Percentiles rank a stretch among this genome's conserved stretches.
These are phyloP conservation scores for Cephaloascus albidus DNA, from an alignment of 805 yeast species.

Conservation along the genomic window DNA sequence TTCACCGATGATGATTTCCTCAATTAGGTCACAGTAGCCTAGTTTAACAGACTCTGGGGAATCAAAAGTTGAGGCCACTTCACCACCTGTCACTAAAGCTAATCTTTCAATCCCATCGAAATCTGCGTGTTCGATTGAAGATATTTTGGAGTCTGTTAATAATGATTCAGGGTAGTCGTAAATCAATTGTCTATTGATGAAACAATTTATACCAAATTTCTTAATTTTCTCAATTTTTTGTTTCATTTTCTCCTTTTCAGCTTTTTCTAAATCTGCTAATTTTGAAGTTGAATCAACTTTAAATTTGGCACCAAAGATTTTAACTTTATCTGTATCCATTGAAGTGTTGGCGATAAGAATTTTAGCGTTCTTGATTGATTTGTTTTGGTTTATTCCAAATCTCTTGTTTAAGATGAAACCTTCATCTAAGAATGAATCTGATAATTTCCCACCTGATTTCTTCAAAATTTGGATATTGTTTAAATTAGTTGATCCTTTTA, in stretches of 20 bases:
- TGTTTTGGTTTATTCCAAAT: slow-evolving; percentile 94
- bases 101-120: slow-evolving; percentile 96
- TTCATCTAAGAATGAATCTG: slow-evolving; percentile 91
- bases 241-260: slow-evolving; percentile 91
- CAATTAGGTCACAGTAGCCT: slow-evolving; percentile 84
- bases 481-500: slow-evolving; percentile 79
- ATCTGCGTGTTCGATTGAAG: slow-evolving; percentile 96
- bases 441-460: slow-evolving; percentile 84
- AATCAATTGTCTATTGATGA: slow-evolving; percentile 92
- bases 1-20: slow-evolving; percentile 91
- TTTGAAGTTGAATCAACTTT: slow-evolving; percentile 93
- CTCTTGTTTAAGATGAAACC: slow-evolving; percentile 89
- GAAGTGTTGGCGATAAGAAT: slow-evolving; percentile 93
- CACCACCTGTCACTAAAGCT: slow-evolving; percentile 96
- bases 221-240: slow-evolving; percentile 81
- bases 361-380: slow-evolving; percentile 69
- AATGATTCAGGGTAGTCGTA: slow-evolving; percentile 98
- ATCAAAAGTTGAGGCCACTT: slow-evolving; percentile 94
- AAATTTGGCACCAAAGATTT: slow-evolving; percentile 95
- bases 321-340: slow-evolving; percentile 95
- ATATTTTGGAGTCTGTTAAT: slow-evolving; percentile 78
- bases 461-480: slow-evolving; percentile 91
- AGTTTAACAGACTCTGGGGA: slow-evolving; percentile 77
- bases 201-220: slow-evolving; percentile 78
- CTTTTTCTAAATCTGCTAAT: slow-evolving; percentile 87